Evolutionary conservation across 208 protist species (phyloP), one percentile per base, ranked within the genome.

Genomic region (Leishmania tropica): DNA sequence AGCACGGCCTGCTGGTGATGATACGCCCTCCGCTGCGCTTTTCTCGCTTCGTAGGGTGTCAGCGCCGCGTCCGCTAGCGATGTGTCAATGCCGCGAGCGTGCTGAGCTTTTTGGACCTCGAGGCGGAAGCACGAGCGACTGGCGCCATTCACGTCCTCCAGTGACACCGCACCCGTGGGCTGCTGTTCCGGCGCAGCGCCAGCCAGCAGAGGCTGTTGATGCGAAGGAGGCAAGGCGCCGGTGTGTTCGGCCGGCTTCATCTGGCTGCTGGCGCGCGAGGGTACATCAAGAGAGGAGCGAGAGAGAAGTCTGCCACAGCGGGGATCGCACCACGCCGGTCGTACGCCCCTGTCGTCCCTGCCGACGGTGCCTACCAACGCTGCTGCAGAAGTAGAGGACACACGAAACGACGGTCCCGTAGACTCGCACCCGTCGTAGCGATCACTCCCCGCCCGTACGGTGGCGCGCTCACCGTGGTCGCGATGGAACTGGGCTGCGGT

Each of bases 1-100:
- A 93, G 76, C 19, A 97, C 86, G 6, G 89, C 88, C 79, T 85
- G 81, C 73, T 90, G 84, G 4, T 84, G 86, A 35, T 87, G 89
- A 58, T 81, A 87, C 11, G 85, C 83, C 51, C 64, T 76, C 72
- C 77, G 78, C 79, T 80, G 80, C 56, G 71, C 84, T 54, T 67
- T 84, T 24, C 45, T 19, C 5, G 68, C 37, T 15, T 83, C 76
- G 40, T 79, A 78, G 15, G 76, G 72, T 35, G 72, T 85, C 28
- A 87, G 79, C 31, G 62, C 56, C 3, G 65, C 40, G n/a, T n/a
- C 31, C 13, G 81, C 76, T 8, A 65, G 75, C 2, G 79, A 60
- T 6, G n/a, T 54, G n/a, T 8, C 3, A 28, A 85, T 80, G 40
- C 19, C 72, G n/a, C 71, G 83, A 15, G 78, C 83, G 75, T 96